phyloP scores from a whole-genome alignment of 1,284 basidiomycete genomes.

The Taiwanofungus camphoratus region DNA sequence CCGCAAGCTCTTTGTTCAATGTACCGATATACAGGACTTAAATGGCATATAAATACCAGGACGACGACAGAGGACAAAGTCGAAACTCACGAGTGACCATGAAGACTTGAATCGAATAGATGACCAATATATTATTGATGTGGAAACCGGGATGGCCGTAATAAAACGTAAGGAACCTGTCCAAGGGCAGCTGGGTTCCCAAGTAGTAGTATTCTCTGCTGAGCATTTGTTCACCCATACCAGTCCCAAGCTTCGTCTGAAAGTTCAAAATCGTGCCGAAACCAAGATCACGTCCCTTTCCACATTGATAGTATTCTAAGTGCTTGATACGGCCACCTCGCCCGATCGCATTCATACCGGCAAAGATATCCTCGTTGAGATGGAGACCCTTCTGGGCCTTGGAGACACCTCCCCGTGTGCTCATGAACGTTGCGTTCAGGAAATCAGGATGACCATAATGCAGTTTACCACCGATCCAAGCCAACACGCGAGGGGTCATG shows the following conservation, averaged over 20 bases:
- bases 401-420: slow-evolving; percentile 95
- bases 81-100: slow-evolving; percentile 75
- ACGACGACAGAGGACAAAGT: slow-evolving; percentile 2
- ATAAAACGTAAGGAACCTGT: slow-evolving; percentile 99
- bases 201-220: slow-evolving; percentile 99
- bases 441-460: slow-evolving; percentile 99
- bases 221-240: slow-evolving; percentile 99
- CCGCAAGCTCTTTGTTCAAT: slow-evolving; percentile 83
- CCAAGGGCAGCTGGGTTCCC: slow-evolving; percentile 95
- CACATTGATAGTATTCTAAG: slow-evolving; percentile 98
- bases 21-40: slow-evolving; percentile 89
- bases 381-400: slow-evolving; percentile 99
- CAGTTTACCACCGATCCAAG: slow-evolving; percentile 97
- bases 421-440: slow-evolving; percentile 98
- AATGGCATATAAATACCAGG: slow-evolving; percentile 14
- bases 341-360: slow-evolving; percentile 98
- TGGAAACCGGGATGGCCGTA: slow-evolving; percentile 99
- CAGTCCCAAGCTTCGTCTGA: slow-evolving; percentile 99
- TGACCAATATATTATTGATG: slow-evolving; percentile 99
- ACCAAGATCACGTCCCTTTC: slow-evolving; percentile 98
- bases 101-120: slow-evolving; percentile 93
- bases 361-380: slow-evolving; percentile 99
- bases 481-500: slow-evolving; percentile 91
- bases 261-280: slow-evolving; percentile 99
- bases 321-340: slow-evolving; percentile 99